A percentile compares a stretch with the other conserved stretches of the same genome.
Conservation (phyloP, 768 basidiomycete genomes). For the Jaapia argillacea region DNA sequence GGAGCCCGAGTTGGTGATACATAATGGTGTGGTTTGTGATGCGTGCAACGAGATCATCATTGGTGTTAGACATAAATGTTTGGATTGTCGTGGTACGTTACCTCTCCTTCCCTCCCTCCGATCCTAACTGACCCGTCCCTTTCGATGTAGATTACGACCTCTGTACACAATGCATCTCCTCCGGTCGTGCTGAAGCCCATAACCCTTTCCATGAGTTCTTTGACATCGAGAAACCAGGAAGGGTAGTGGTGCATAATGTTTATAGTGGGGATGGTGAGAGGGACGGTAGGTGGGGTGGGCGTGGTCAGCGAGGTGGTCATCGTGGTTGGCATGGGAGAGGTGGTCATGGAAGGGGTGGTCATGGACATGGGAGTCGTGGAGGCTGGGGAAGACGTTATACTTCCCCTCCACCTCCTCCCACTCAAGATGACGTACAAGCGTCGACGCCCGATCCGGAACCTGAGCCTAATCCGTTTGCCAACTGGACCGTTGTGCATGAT, state of each 20-base stretch:
- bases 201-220: conserved; percentile 64
- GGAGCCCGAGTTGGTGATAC: conserved; percentile 27
- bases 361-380: too few species aligned
- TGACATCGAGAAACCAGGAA: conserved; percentile 54
- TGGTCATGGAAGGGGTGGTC: too few species aligned
- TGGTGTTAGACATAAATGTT: conserved; percentile 71
- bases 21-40: conserved; percentile 58
- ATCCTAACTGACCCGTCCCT: too few species aligned
- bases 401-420: too few species aligned
- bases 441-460: too few species aligned
- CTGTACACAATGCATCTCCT: conserved; percentile 45
- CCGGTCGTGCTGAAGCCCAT: conserved; percentile 41
- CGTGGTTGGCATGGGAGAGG: too few species aligned
- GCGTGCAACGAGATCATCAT: conserved; percentile 43
- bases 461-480: too few species aligned
- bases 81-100: conserved; percentile 58
- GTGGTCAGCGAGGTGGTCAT: conserved; percentile 1
- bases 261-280: conserved; percentile 30
- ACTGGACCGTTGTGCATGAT: conserved; percentile 46
- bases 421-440: too few species aligned
- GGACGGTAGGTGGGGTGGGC: conserved; percentile 7
- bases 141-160: conserved; percentile 54
- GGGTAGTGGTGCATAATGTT: conserved; percentile 55
- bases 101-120: not conserved
- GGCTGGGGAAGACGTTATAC: too few species aligned